Conservation (phyloP, 352 stramenopile genomes). For the Phytophthora citricola region DNA sequence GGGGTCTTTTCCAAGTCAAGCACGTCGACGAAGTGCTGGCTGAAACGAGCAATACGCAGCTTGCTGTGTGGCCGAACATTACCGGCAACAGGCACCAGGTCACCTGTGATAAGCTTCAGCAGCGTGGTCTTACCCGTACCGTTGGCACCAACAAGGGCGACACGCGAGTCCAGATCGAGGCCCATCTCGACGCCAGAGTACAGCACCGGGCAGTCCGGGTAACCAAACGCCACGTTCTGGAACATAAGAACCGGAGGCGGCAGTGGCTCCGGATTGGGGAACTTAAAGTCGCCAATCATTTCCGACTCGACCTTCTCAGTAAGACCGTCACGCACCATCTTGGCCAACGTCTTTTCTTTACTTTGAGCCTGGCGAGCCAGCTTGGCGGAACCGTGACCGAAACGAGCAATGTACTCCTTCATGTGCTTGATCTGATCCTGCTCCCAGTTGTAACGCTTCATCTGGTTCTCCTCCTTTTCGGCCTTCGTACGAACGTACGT, state of each 20-base stretch:
- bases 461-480: slow-evolving; percentile 98
- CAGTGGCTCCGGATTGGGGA: slow-evolving; percentile 95
- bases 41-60: slow-evolving; percentile 97
- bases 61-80: slow-evolving; percentile 97
- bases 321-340: slow-evolving; percentile 97
- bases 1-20: slow-evolving; percentile 95
- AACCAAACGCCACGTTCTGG: slow-evolving; percentile 97
- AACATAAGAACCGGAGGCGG: slow-evolving; percentile 97
- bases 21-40: slow-evolving; percentile 99
- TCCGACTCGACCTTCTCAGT: slow-evolving; percentile 95
- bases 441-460: slow-evolving; percentile 98
- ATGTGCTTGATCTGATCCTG: slow-evolving; percentile 98
- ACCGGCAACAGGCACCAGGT: slow-evolving; percentile 93
- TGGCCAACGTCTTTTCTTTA: slow-evolving; percentile 99
- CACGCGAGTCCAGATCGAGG: slow-evolving; percentile 96
- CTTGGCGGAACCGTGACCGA: slow-evolving; percentile 98
- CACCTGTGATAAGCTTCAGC: slow-evolving; percentile 97
- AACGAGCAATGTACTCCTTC: slow-evolving; percentile 99
- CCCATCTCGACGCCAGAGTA: slow-evolving; percentile 96
- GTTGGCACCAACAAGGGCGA: slow-evolving; percentile 97
- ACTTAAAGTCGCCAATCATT: slow-evolving; percentile 93
- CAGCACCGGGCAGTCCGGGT: slow-evolving; percentile 91
- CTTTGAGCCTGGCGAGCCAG: slow-evolving; percentile 97
- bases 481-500: slow-evolving; percentile 96
- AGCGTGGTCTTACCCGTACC: slow-evolving; percentile 97